These are phyloP conservation scores for Odontarrhena argentea DNA, from an alignment of 345 rosid genomes.

Conservation along the genomic window DNA sequence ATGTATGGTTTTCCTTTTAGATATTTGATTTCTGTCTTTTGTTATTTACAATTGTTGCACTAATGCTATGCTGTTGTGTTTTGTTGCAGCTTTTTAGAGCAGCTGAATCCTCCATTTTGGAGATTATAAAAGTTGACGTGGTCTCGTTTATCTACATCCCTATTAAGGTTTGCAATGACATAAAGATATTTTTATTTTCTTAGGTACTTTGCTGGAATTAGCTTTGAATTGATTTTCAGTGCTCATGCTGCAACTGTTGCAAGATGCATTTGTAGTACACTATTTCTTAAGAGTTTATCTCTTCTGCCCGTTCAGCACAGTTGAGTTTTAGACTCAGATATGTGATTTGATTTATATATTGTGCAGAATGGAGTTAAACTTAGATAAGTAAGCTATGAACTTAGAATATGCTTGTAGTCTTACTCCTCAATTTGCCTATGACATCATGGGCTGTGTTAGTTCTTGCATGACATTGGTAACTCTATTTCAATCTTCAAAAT, in stretches of 20 bases:
- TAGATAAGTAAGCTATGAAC: conserved; percentile 2
- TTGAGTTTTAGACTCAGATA: neutral
- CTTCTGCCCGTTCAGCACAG: conserved; percentile 2
- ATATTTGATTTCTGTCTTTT: conserved; percentile 25
- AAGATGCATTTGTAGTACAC: conserved; percentile 12
- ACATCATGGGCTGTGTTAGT: conserved; percentile 4
- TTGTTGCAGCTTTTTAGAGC: conserved; percentile 81
- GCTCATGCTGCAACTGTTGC: conserved; percentile 12
- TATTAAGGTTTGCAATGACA: conserved; percentile 56
- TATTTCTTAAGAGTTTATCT: conserved; percentile 2
- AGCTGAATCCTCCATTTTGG: conserved; percentile 72
- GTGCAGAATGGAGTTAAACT: neutral
- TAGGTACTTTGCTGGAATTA: conserved; percentile 4
- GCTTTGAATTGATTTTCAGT: neutral
- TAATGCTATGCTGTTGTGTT: conserved; percentile 33
- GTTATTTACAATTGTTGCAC: conserved; percentile 28
- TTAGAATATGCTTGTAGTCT: conserved; percentile 5
- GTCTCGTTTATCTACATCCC: conserved; percentile 81
- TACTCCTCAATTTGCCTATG: neutral
- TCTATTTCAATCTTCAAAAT: neutral
- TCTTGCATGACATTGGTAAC: conserved; percentile 17
- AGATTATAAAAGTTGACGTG: conserved; percentile 87
- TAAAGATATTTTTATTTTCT: neutral
- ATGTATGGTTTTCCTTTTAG: conserved; percentile 57
- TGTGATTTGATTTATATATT: neutral